Percentiles rank a stretch among this genome's conserved stretches.
These are phyloP conservation scores for Ganoderma leucocontextum DNA, from an alignment of 1,284 basidiomycete species.

Conservation along the genomic window DNA sequence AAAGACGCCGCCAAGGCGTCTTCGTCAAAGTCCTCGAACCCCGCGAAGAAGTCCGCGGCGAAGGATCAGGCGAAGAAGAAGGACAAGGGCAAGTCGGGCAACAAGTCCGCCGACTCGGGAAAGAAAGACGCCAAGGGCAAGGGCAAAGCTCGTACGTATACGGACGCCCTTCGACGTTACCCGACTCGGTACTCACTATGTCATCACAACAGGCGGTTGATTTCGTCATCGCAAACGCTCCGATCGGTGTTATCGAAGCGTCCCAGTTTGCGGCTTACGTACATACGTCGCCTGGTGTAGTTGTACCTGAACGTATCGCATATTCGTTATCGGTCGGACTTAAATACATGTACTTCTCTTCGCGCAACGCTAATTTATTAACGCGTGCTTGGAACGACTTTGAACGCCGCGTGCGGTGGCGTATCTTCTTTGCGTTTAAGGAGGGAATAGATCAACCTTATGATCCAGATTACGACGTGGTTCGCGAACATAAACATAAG, in stretches of 20 bases:
- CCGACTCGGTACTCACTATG: background rate
- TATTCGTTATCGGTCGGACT: no score
- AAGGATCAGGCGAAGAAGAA: background rate
- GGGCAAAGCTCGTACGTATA: background rate
- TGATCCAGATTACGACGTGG: background rate
- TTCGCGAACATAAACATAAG: background rate
- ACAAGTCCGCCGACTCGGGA: background rate
- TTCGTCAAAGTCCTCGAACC: background rate
- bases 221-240: background rate
- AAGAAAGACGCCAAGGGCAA: conserved; percentile 1
- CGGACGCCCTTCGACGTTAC: background rate
- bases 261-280: conserved; percentile 1
- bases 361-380: no score
- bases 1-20: background rate
- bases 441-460: background rate
- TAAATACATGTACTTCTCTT: no score
- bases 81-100: background rate
- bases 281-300: conserved; percentile 1
- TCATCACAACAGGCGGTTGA: conserved; percentile 1
- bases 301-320: no score
- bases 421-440: background rate
- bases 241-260: background rate
- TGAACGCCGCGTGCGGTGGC: background rate
- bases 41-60: background rate
- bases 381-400: background rate